Evolutionary conservation across 108 stramenopile genomes (phyloP), one percentile per base, ranked within the genome.

Genomic region (Fragilariopsis cylindrus): DNA sequence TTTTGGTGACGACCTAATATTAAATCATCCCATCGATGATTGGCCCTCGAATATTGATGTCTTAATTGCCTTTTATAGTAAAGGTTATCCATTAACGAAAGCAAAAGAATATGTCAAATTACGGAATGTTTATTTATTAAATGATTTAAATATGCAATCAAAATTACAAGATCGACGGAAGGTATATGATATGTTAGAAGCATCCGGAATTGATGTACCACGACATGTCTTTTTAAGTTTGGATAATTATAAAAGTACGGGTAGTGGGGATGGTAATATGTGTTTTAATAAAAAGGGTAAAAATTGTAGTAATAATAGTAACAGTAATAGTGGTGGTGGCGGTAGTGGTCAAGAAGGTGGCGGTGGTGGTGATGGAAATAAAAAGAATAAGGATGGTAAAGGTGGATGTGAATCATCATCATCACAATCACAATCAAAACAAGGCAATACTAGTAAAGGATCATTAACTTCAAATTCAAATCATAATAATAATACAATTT

Each of bases 11-110:
- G 77, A 91, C 48, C 43, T 85, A 57, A 97, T 99, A 30, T 73
- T 96, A 42, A 88, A 98, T 64, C 76, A 81, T 21, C 91, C 95
- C 4, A 82, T 98, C 6, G 97, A 98, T 75, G 84, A 85, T 21
- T 99, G 99, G 99, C 60, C 74, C 41, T 42, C 99, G 97, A 3
- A 63, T 88, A 55, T 90, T 65, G 97, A 99, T 77, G 94, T 94
- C 15, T 69, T 99, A 44, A 96, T 99, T 69, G 96, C 98, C 52
- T 99, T 99, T 75, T 98, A 92, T 78, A 93, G 91, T 57, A 87
- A 81, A 18, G 94, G 94, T 4, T 97, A 98, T 76, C 99, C 99
- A 5, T 85, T 97, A 18, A 84, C 82, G 15, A 99, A 99, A 76
- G 98, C 96, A 0, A 85, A 91, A 66, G 85, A 86, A 52, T 99